Conservation (phyloP, 2,329 filamentous ascomycete species). For the Fusarium sp. region DNA sequence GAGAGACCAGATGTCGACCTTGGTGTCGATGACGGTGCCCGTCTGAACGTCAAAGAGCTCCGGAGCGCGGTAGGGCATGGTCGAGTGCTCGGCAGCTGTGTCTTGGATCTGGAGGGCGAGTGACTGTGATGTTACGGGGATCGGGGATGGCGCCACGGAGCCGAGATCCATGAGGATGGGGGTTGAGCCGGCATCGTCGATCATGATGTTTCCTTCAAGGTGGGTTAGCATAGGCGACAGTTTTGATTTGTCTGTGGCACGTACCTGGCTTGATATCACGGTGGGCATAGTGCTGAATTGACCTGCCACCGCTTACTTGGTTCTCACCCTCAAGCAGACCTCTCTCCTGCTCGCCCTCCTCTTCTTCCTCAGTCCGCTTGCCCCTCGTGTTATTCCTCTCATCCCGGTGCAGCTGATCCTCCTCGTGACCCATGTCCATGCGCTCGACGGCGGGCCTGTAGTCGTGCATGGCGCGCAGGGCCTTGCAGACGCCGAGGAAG, state of each 20-base stretch:
- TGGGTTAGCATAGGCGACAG: conserved; percentile 1
- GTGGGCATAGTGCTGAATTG: conserved; percentile 86
- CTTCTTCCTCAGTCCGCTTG: conserved; percentile 70
- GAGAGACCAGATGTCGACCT: conserved; percentile 97
- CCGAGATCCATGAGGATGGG: conserved; percentile 98
- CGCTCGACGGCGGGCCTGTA: conserved; percentile 70
- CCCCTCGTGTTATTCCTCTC: conserved; percentile 49
- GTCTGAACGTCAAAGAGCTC: conserved; percentile 99
- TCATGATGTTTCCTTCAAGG: conserved; percentile 91
- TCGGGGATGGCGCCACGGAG: conserved; percentile 87
- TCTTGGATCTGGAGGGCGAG: conserved; percentile 94
- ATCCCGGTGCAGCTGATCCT: conserved; percentile 53
- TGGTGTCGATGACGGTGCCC: conserved; percentile 90
- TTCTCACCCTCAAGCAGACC: conserved; percentile 86
- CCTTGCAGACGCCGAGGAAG: conserved; percentile 92
- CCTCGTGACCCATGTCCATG: conserved; percentile 64
- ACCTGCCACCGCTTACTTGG: conserved; percentile 68
- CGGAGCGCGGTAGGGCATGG: conserved; percentile 97
- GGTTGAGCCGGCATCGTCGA: conserved; percentile 86
- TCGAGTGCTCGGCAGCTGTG: conserved; percentile 93
- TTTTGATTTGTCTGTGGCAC: conserved; percentile 35
- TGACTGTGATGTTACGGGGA: conserved; percentile 89
- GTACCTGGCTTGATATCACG: conserved; percentile 96
- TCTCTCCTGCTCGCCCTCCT: conserved; percentile 80
- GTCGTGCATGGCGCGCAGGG: conserved; percentile 90